Base-by-base conservation (phyloP, 1,284 basidiomycete species). In the Cutaneotrichosporon daszewskae region DNA sequence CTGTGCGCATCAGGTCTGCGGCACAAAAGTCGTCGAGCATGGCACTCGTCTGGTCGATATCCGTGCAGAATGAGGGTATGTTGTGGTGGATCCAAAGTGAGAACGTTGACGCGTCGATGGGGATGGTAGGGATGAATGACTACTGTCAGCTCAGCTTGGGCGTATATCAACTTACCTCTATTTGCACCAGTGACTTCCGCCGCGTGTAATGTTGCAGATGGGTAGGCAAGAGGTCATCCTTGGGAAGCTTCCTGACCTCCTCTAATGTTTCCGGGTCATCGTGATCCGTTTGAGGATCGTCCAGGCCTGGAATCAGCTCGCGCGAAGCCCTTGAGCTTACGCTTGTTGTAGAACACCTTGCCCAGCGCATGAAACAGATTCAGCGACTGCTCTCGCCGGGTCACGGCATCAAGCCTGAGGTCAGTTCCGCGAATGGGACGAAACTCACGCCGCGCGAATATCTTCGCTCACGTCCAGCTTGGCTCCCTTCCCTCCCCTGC, bases 11-110 rank as follows among this genome's bases (percentile, higher is more conserved):
- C 0, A 80, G 75, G 62, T 97, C 92, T 1, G 84, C 77, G 71
- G 78, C 80, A 55, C 89, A 92, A 42, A 97, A 70, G 62, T 80
- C 81, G 24, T 96, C 91, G 17, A 82, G 72, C 2, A 90, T 69
- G 0, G 74, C 76, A 3, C 78, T 77, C 49, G 83, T 83, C 49
- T 97, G 76, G 4, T 92, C 87, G 1, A 94, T 65, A 20, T 84
- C 79, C 29, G 77, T 71, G 59, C 85, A 89, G 64, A 89, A 98
- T 40, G 83, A 81, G 0, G 83, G 78, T 51, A 91, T 87, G 63
- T 96, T 97, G 62, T 97, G 90, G 54, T 97, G 91, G 3, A 94
- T 76, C 66, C 96, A 99, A 4, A 94, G 72, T 7, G 84, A 83
- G 51, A 94, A 85, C 2, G 95, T 75, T 1, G 86, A 86, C 0